Evolutionary conservation across 140 eudicot genomes (phyloP).

Genomic region (Ambrosia hybrid): DNA sequence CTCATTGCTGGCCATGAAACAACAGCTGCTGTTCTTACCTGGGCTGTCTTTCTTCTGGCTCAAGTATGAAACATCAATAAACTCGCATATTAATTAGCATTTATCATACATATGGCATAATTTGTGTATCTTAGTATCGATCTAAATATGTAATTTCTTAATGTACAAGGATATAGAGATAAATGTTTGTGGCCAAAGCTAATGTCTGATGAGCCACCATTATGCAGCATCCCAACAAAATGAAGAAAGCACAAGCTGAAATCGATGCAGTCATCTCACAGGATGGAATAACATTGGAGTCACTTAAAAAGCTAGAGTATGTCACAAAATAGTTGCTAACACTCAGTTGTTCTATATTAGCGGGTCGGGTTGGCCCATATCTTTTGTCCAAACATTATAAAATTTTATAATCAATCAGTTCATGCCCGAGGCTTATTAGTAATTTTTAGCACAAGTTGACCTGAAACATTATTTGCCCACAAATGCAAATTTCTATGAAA

Average conservation of each 20-base stretch:
- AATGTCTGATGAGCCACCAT: conserved; percentile 28
- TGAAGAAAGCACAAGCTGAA: conserved; percentile 96
- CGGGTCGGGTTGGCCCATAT: neutral
- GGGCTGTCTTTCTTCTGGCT: conserved; percentile 93
- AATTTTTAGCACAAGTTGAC: neutral
- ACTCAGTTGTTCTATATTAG: conserved; percentile 12
- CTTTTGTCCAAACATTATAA: neutral
- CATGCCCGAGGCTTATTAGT: neutral
- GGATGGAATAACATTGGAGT: conserved; percentile 62
- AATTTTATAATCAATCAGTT: neutral
- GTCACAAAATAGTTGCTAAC: conserved; percentile 23
- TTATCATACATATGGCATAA: neutral
- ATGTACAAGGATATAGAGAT: conserved; percentile 11
- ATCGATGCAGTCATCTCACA: conserved; percentile 68
- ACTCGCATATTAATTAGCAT: neutral
- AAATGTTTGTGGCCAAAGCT: conserved; percentile 20
- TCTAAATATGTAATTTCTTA: conserved; percentile 7
- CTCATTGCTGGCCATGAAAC: conserved; percentile 99
- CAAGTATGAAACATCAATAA: conserved; percentile 47
- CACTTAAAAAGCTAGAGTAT: conserved; percentile 74
- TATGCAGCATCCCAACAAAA: conserved; percentile 79
- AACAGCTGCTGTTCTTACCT: conserved; percentile 97
- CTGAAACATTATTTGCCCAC: neutral
- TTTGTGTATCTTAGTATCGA: neutral
- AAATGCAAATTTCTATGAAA: neutral